Percentiles rank a stretch among this genome's conserved stretches.
These are phyloP conservation scores for Cladosporium oxysporum DNA, from an alignment of 2,329 filamentous ascomycete species.

Conservation along the genomic window DNA sequence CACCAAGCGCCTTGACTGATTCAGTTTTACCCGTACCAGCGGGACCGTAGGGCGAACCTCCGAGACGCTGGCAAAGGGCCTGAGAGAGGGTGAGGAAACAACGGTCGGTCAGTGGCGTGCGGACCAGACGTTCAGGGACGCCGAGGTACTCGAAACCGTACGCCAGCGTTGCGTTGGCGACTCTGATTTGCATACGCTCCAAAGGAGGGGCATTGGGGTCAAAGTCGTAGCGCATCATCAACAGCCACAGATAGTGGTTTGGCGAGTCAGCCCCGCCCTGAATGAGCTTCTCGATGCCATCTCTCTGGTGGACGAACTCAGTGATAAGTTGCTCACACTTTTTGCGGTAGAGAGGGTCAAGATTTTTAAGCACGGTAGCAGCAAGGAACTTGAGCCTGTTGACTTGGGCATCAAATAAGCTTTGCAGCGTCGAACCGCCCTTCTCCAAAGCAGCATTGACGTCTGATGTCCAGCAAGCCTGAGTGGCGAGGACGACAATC, in stretches of 20 bases:
- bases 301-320: conserved; percentile 96
- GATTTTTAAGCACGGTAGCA: conserved; percentile 83
- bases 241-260: conserved; percentile 85
- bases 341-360: conserved; percentile 83
- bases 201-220: conserved; percentile 76
- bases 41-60: conserved; percentile 95
- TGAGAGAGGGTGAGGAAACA: conserved; percentile 98
- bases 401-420: conserved; percentile 78
- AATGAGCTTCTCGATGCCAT: conserved; percentile 85
- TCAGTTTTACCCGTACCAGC: conserved; percentile 99
- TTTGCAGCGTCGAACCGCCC: conserved; percentile 68
- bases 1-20: conserved; percentile 94
- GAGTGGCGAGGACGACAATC: conserved; percentile 90
- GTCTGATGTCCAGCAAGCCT: conserved; percentile 88
- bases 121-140: conserved; percentile 91
- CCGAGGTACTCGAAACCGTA: conserved; percentile 99
- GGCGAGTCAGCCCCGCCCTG: conserved; percentile 71
- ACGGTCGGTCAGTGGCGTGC: conserved; percentile 93
- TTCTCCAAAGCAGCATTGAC: conserved; percentile 76
- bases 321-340: conserved; percentile 99
- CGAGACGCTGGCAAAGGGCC: conserved; percentile 88
- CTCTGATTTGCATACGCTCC: conserved; percentile 83
- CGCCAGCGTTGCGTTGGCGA: conserved; percentile 92
- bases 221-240: conserved; percentile 97
- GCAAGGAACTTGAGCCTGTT: conserved; percentile 83